Conservation (phyloP, 2,329 filamentous ascomycete species). For the Westerdykella aurantiaca region DNA sequence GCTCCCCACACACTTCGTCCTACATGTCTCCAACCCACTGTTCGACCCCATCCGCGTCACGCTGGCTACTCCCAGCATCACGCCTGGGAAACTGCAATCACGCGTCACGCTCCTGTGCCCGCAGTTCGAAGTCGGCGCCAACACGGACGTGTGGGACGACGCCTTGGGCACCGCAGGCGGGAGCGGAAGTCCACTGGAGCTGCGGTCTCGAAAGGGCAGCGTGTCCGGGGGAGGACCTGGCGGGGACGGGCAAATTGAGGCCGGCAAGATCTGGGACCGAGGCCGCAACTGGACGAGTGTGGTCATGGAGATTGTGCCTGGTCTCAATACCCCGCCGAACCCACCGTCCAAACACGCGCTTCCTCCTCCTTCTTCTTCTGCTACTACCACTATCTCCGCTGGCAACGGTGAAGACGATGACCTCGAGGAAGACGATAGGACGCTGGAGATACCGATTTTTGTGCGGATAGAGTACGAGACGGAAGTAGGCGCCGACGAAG, state of each 20-base stretch:
- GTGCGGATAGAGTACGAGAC: slow-evolving; percentile 87
- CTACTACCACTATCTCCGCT: not conserved
- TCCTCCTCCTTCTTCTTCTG: no score
- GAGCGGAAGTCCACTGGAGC: not conserved
- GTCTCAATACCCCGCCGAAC: slow-evolving; percentile 11
- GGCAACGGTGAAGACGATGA: slow-evolving; percentile 7
- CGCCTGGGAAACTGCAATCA: slow-evolving; percentile 38
- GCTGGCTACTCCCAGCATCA: slow-evolving; percentile 65
- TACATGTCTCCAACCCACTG: slow-evolving; percentile 89
- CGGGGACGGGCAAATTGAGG: slow-evolving; percentile 53
- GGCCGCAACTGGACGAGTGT: slow-evolving; percentile 94
- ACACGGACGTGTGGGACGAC: slow-evolving; percentile 92
- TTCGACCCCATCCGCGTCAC: slow-evolving; percentile 87
- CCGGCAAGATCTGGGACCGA: slow-evolving; percentile 92
- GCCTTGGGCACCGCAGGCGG: slow-evolving; percentile 29
- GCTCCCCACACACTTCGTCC: slow-evolving; percentile 66
- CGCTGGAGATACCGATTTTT: slow-evolving; percentile 89
- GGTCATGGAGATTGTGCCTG: slow-evolving; percentile 79
- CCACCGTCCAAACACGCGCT: no score
- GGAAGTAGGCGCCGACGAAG: slow-evolving; percentile 55
- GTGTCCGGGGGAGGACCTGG: slow-evolving; percentile 5
- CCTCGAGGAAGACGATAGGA: slow-evolving; percentile 52
- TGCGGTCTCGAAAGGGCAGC: slow-evolving; percentile 1
- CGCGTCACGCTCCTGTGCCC: slow-evolving; percentile 90
- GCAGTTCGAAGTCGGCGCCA: slow-evolving; percentile 88